These are phyloP conservation scores for Firmiana major DNA, from an alignment of 345 rosid species.

Conservation along the genomic window DNA sequence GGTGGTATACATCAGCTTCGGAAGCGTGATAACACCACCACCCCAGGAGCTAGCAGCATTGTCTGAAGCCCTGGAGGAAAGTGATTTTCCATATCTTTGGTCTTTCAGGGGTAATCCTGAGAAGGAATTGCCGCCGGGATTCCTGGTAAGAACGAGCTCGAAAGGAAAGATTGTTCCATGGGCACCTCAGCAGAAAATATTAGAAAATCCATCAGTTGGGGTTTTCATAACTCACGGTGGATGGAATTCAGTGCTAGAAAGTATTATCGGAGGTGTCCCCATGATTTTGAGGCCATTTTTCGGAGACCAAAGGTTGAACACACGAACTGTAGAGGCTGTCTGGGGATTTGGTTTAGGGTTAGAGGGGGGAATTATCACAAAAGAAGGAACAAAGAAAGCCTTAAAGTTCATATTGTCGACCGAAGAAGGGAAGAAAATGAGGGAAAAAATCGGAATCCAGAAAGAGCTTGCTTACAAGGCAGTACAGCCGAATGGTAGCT, in stretches of 20 bases:
- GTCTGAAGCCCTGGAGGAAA: conserved; percentile 42
- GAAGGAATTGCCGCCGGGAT: conserved; percentile 29
- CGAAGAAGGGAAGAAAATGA: conserved; percentile 42
- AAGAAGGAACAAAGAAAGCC: conserved; percentile 25
- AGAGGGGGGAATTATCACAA: conserved; percentile 40
- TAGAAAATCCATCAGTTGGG: conserved; percentile 46
- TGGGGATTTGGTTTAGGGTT: conserved; percentile 47
- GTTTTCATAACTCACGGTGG: conserved; percentile 59
- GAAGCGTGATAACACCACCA: conserved; percentile 42
- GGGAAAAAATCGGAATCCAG: conserved; percentile 16
- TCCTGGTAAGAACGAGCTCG: conserved; percentile 29
- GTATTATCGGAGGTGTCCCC: conserved; percentile 45
- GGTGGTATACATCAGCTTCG: conserved; percentile 61
- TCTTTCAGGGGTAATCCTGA: conserved; percentile 35
- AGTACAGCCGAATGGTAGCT: conserved; percentile 31
- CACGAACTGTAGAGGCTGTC: conserved; percentile 28
- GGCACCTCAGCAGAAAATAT: conserved; percentile 53
- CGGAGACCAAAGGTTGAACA: conserved; percentile 45
- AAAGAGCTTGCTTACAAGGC: conserved; percentile 37
- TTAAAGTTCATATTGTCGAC: conserved; percentile 24
- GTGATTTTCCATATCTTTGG: conserved; percentile 57
- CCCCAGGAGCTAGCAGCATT: conserved; percentile 44
- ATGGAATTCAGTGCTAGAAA: conserved; percentile 57
- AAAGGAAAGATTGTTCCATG: conserved; percentile 49
- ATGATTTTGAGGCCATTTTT: conserved; percentile 49